Evolutionary conservation across 2,329 filamentous ascomycete genomes (phyloP).

Genomic region (Cercospora sp.): DNA sequence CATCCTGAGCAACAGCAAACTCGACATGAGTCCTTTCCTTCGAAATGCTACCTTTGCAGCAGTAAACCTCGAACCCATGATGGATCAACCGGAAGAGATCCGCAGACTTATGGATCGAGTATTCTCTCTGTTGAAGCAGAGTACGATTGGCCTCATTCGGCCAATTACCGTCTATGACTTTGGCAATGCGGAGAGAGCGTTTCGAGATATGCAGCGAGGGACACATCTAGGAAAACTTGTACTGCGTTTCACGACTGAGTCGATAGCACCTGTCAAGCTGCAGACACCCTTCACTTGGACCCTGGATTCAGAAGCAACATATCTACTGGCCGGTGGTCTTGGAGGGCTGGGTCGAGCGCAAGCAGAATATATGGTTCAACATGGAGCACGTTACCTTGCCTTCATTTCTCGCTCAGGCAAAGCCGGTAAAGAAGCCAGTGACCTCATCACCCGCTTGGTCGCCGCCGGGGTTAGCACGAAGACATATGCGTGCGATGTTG

Average conservation of each 20-base stretch:
- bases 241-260: too few relatives aligned
- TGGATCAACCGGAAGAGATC: too few relatives aligned
- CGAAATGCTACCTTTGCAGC: neutral
- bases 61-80: too few relatives aligned
- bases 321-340: conserved; percentile 11
- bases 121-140: too few relatives aligned
- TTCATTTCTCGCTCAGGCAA: neutral
- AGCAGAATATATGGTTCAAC: conserved; percentile 1
- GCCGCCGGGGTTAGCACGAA: neutral
- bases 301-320: conserved; percentile 29
- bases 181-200: too few relatives aligned
- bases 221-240: too few relatives aligned
- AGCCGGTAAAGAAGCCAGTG: neutral
- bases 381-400: conserved; percentile 7
- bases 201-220: too few relatives aligned
- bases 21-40: conserved; percentile 7
- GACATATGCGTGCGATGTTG: conserved; percentile 21
- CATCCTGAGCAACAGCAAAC: conserved; percentile 15
- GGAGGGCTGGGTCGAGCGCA: conserved; percentile 10
- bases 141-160: too few relatives aligned
- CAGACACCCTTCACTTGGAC: neutral
- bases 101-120: too few relatives aligned
- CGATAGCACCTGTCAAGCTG: too few relatives aligned
- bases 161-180: too few relatives aligned
- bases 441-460: neutral